Evolutionary conservation across 176 grass and related monocot genomes (phyloP), one percentile per base, ranked within the genome.

Genomic region (Oryza officinalis): DNA sequence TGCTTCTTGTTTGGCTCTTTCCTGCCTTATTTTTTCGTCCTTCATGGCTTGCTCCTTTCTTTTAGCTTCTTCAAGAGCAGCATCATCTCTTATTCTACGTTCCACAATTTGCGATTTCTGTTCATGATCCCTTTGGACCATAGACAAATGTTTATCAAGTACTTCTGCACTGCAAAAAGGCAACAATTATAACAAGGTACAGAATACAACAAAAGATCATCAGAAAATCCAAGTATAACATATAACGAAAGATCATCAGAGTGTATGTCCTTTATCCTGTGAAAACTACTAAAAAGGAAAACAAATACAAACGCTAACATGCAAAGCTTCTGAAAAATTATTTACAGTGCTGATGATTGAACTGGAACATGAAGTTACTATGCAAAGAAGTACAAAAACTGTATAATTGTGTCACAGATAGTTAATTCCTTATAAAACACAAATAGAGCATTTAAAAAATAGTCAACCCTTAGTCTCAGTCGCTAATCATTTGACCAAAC

Each of bases 71-170:
- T 92, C 93, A 92, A 92, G 49, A 86, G 93, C 87, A 65, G 96
- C 93, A 83, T 95, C 93, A 89, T 95, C 91, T 86, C 83, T 98
- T 90, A 98, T 92, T 94, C 84, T 89, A 61, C 89, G 86, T 86
- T 98, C 93, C 40, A 93, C 84, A 71, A 94, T 93, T 75, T 89
- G 89, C 44, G 93, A 94, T 88, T 85, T 92, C 77, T 98, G 93
- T 80, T 94, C 93, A 85, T 96, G 87, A 85, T 96, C 93, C 76
- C 81, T 95, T 94, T 93, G 89, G 25, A 98, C 76, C 14, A 85
- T 80, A 18, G 87, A 98, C 61, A 98, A 84, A 79, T 98, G 93
- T 81, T 76, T 92, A 92, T 98, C 93, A 25, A 98, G 85, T 71
- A 92, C 80, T 85, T 98, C 91, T 83, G 96, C 96, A 87, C 96